Percentiles rank a stretch among this genome's conserved stretches.
Evolutionary conservation across 1,284 basidiomycete species (phyloP).

Genomic region (Coriolopsis trogii): DNA sequence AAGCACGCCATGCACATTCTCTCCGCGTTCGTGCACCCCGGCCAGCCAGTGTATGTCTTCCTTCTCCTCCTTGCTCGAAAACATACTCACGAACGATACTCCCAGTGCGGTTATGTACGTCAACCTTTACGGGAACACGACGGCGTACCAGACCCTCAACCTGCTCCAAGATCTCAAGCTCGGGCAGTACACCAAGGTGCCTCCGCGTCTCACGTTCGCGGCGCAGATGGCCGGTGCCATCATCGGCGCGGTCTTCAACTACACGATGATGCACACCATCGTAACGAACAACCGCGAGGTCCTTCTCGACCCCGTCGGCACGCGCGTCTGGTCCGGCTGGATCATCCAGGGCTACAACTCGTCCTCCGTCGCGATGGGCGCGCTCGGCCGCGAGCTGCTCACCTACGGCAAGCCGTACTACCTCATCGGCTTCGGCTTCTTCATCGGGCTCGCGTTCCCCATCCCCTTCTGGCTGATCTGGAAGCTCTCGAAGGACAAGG

Average conservation of each 20-base stretch:
- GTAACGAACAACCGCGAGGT: constrained; percentile 50
- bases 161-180: constrained; percentile 62
- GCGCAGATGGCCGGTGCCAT: constrained; percentile 51
- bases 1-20: constrained; percentile 63
- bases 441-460: constrained; percentile 52
- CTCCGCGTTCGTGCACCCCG: constrained; percentile 62
- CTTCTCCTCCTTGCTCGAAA: not conserved
- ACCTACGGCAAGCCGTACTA: constrained; percentile 48
- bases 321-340: constrained; percentile 56
- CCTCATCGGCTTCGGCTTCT: constrained; percentile 49
- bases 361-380: constrained; percentile 60
- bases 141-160: constrained; percentile 61
- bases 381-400: constrained; percentile 51
- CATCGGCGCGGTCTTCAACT: constrained; percentile 53
- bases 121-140: constrained; percentile 59
- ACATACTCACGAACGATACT: not conserved
- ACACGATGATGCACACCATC: constrained; percentile 56
- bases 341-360: constrained; percentile 56
- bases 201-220: constrained; percentile 48
- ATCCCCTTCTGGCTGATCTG: constrained; percentile 54
- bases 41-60: constrained; percentile 50
- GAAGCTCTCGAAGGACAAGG: constrained; percentile 41
- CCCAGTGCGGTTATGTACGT: constrained; percentile 53
- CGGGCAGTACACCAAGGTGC: constrained; percentile 61
- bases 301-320: constrained; percentile 52